These are phyloP conservation scores for Pythium plurisporium DNA, from an alignment of 352 stramenopile species.

Conservation along the genomic window DNA sequence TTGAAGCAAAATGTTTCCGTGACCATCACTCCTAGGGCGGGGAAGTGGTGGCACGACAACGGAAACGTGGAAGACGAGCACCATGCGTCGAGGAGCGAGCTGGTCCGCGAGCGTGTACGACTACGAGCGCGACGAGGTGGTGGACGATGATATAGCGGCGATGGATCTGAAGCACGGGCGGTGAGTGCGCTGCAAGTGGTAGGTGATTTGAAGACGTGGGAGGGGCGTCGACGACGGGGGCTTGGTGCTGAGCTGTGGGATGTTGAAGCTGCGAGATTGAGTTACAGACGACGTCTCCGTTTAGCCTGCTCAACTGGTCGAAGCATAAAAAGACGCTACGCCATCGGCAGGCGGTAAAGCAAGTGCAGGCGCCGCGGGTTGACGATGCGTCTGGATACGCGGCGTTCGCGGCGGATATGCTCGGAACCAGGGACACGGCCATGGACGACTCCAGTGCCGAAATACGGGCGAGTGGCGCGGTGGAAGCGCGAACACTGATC, in stretches of 20 bases:
- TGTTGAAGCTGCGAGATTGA: not conserved
- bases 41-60: not conserved
- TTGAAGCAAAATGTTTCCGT: constrained; percentile 32
- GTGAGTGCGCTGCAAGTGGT: constrained; percentile 47
- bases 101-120: constrained; percentile 52
- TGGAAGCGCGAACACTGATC: constrained; percentile 10
- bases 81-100: not conserved
- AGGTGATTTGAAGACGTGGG: not conserved
- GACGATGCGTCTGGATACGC: constrained; percentile 1
- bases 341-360: not conserved
- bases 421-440: constrained; percentile 7
- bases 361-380: not conserved
- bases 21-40: constrained; percentile 44
- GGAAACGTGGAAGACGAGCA: not conserved
- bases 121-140: constrained; percentile 35
- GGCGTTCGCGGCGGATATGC: constrained; percentile 13
- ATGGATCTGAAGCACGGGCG: constrained; percentile 38
- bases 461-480: not conserved
- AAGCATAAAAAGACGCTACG: not conserved
- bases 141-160: constrained; percentile 29
- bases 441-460: constrained; percentile 7
- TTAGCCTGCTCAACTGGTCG: not conserved
- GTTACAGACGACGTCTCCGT: not conserved
- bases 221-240: no score
- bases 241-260: no score